Evolutionary conservation across 116 monocot genomes (phyloP).

Genomic region (Posidonia oceanica): DNA sequence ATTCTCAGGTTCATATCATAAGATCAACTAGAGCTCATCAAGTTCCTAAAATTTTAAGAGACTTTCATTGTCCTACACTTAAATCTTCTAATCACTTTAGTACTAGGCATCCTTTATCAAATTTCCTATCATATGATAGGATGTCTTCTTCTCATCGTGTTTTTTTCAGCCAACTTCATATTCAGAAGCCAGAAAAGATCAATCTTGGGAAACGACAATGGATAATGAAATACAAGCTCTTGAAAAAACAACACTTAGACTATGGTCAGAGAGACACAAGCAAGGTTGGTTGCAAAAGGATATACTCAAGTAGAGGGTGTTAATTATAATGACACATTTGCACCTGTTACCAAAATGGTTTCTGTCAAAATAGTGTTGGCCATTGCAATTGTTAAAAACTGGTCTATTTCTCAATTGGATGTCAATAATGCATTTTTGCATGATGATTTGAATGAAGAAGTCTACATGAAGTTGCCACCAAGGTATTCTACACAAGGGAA

Average conservation of each 20-base stretch:
- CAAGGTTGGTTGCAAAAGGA: conserved; percentile 8
- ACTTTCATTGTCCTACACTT: too few relatives aligned
- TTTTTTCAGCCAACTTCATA: not conserved
- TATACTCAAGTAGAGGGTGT: not conserved
- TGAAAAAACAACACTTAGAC: conserved; percentile 3
- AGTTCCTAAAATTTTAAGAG: too few relatives aligned
- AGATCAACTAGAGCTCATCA: too few relatives aligned
- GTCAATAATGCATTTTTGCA: conserved; percentile 10
- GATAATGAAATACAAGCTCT: not conserved
- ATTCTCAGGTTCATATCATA: too few relatives aligned
- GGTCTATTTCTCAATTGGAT: not conserved
- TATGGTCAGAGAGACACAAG: not conserved
- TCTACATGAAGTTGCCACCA: conserved; percentile 5
- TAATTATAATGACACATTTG: conserved; percentile 1
- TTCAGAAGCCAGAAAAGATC: not conserved
- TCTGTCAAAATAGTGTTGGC: not conserved
- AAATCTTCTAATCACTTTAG: too few relatives aligned
- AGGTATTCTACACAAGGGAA: not conserved
- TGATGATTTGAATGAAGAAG: not conserved
- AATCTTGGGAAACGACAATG: conserved; percentile 2
- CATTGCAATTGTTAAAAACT: not conserved
- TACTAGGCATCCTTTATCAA: too few relatives aligned
- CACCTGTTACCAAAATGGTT: conserved; percentile 2
- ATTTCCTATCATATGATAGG: too few relatives aligned
- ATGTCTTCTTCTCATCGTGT: not conserved